phyloP scores from a whole-genome alignment of 139 green algal genomes.

The Pseudopediastrum boryanum region DNA sequence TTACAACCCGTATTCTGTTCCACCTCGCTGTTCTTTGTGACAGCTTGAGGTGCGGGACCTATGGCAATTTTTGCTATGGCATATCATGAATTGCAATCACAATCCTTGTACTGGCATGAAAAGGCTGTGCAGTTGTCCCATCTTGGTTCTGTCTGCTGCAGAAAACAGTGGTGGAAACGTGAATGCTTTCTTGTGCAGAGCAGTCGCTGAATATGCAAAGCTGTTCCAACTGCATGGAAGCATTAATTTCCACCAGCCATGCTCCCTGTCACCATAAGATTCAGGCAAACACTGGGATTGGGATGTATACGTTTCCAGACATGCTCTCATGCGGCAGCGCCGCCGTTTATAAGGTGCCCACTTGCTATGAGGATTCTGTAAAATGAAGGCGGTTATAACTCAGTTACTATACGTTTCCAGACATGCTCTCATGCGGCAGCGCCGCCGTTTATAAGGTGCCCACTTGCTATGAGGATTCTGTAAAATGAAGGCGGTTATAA shows the following conservation, averaged over 20 bases:
- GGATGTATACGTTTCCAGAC: neutral
- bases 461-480: neutral
- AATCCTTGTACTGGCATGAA: neutral
- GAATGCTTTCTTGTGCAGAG: neutral
- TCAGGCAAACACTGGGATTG: no score
- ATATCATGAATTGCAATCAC: no score
- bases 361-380: no score
- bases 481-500: neutral
- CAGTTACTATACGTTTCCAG: neutral
- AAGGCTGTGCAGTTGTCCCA: neutral
- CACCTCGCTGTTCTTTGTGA: no score
- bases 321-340: neutral
- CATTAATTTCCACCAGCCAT: neutral
- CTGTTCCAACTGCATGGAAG: neutral
- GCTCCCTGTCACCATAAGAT: no score
- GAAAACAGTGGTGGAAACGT: neutral
- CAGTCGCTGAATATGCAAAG: neutral
- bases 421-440: neutral
- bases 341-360: neutral
- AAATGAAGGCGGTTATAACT: neutral
- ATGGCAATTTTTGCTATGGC: no score
- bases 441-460: neutral
- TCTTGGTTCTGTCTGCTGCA: constrained; percentile 4
- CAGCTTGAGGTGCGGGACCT: no score
- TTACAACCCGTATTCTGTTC: no score